These are phyloP conservation scores for Pseudognaphalium luteoalbum DNA, from an alignment of 129 eudicot species.

Conservation along the genomic window DNA sequence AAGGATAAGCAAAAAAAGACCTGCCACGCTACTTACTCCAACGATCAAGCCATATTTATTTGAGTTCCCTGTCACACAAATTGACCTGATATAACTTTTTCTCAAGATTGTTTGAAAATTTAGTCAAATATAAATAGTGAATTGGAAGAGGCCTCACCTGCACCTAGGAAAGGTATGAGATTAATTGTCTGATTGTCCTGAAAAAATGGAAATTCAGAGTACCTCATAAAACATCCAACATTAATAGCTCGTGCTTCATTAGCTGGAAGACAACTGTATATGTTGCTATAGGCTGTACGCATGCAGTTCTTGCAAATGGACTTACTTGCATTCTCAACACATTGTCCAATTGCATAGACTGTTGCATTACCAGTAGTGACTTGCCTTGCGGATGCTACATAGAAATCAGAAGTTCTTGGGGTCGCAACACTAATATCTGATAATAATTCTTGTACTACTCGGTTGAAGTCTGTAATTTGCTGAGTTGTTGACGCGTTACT, in stretches of 20 bases:
- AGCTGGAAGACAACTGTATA: conserved; percentile 47
- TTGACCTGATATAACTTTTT: too few relatives aligned
- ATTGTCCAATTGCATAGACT: conserved; percentile 48
- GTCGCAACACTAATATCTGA: conserved; percentile 45
- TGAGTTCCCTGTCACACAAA: conserved; percentile 42
- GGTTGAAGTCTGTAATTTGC: conserved; percentile 31
- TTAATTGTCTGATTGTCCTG: conserved; percentile 32
- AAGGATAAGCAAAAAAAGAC: conserved; percentile 37
- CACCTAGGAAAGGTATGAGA: conserved; percentile 38
- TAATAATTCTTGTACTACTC: conserved; percentile 33
- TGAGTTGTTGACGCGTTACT: conserved; percentile 28
- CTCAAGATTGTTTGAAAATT: neutral
- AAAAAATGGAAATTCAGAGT: conserved; percentile 42
- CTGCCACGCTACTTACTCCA: conserved; percentile 40
- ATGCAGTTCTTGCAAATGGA: conserved; percentile 50
- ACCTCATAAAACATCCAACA: conserved; percentile 52
- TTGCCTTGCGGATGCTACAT: conserved; percentile 49
- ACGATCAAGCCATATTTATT: conserved; percentile 31
- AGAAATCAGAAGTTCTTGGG: conserved; percentile 46
- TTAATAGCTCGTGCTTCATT: conserved; percentile 52
- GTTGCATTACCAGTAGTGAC: conserved; percentile 23
- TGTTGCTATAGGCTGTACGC: conserved; percentile 42
- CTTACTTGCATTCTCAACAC: conserved; percentile 39
- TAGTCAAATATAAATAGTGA: neutral
- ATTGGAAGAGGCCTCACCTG: conserved; percentile 35